Evolutionary conservation across 257 asterid genomes (phyloP), one percentile per base, ranked within the genome.

Genomic region (Haberlea rhodopensis): DNA sequence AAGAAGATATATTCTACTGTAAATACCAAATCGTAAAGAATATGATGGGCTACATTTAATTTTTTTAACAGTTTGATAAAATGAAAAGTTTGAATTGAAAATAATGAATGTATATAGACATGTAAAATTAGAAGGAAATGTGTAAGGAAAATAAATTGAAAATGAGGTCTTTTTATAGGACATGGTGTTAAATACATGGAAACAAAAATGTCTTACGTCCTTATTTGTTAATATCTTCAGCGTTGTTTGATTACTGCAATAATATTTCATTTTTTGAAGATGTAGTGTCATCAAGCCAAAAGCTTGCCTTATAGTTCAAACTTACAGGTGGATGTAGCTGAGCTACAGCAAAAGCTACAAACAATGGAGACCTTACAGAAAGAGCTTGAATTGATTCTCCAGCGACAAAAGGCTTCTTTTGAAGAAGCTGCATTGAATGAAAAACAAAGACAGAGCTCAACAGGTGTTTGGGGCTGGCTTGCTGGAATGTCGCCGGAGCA

Each of bases 391-490:
- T n/a, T 4, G 0, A 80, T 92, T 78, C 97, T 92, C 54, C 94
- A 73, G 71, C 80, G 99, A 62, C 99, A 92, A 75, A 94, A 89
- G 62, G 91, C 97, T 64, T 94, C 96, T 77, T 84, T 96, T 15
- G 99, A 94, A 75, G 89, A 94, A 79, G 97, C 96, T 71, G 95
- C 86, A 49, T 69, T 76, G 32, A 75, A 71, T 59, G 95, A 87
- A 28, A 87, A 73, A 68, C 90, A 78, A 71, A 82, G 75, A 78
- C 95, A 81, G 74, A 65, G 89, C 73, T 87, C 95, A 16, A 84
- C 96, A 5, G 95, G 99, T 29, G 89, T 94, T 31, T 94, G 97
- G 99, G 96, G 97, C 25, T 94, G 99, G 99, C 83, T 94, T 40
- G 97, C 95, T 10, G 97, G 97, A 74, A 51, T 92, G 27, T 86